Conservation (phyloP, 192 early-diverging fungal species). For the Kappamyces sp. region DNA sequence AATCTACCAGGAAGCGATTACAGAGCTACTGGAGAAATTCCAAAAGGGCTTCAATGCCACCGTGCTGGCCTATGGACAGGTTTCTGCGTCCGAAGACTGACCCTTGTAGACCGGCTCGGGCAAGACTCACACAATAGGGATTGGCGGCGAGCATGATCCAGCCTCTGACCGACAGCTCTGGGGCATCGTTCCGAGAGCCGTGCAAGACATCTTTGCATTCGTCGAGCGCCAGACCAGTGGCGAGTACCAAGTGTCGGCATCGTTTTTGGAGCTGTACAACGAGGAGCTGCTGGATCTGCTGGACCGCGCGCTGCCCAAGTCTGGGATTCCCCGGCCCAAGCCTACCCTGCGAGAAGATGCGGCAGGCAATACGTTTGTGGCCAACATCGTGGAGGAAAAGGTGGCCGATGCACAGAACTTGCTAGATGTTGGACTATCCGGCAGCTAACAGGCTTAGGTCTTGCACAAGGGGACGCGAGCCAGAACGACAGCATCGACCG, state of each 20-base stretch:
- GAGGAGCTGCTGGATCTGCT: conserved; percentile 92
- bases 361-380: conserved; percentile 74
- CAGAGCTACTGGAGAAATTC: no score
- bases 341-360: conserved; percentile 76
- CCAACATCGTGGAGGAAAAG: conserved; percentile 61
- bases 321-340: not conserved
- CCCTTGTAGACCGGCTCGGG: conserved; percentile 68
- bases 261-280: conserved; percentile 94
- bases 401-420: not conserved
- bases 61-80: conserved; percentile 70
- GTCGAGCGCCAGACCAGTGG: conserved; percentile 1
- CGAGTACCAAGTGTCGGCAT: conserved; percentile 48
- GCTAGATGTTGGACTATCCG: conserved; percentile 9
- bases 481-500: conserved; percentile 77
- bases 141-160: conserved; percentile 33
- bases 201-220: conserved; percentile 7
- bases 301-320: conserved; percentile 18
- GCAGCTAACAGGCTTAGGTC: conserved; percentile 25
- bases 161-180: conserved; percentile 2
- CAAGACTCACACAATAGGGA: conserved; percentile 96
- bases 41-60: conserved; percentile 81
- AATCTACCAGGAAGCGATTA: no score
- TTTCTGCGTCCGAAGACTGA: conserved; percentile 13
- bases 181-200: conserved; percentile 18
- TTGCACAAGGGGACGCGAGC: conserved; percentile 64